phyloP scores from a whole-genome alignment of 768 basidiomycete genomes.

The Filobasidium wieringae region DNA sequence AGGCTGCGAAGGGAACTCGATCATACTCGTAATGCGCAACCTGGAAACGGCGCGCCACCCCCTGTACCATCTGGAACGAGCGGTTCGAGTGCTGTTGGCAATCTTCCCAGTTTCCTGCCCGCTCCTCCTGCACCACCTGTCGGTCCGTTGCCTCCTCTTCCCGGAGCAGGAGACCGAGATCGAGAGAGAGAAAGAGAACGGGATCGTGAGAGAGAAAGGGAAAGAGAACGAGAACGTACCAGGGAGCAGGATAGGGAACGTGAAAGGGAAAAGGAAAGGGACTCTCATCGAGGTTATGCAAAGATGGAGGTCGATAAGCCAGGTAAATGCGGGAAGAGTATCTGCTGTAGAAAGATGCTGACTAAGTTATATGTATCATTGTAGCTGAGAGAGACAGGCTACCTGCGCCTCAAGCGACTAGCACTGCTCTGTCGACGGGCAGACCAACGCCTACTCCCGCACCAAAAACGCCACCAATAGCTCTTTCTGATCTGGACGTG shows the following conservation, averaged over 20 bases:
- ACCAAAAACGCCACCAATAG: slow-evolving; percentile 22
- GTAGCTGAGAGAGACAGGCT: neutral
- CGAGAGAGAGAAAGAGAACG: slow-evolving; percentile 8
- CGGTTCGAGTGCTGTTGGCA: slow-evolving; percentile 16
- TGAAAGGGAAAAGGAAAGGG: slow-evolving; percentile 18
- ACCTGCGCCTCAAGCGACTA: neutral
- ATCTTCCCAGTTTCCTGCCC: slow-evolving; percentile 16
- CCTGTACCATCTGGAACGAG: slow-evolving; percentile 36
- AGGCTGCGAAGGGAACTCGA: slow-evolving; percentile 61
- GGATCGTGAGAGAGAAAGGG: slow-evolving; percentile 33
- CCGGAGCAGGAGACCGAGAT: neutral
- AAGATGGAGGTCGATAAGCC: slow-evolving; percentile 15
- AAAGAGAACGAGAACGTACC: slow-evolving; percentile 42
- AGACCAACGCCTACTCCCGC: slow-evolving; percentile 11
- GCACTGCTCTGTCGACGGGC: slow-evolving; percentile 14
- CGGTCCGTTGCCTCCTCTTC: neutral
- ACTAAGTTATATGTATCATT: neutral
- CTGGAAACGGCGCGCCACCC: slow-evolving; percentile 22
- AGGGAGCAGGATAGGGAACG: neutral
- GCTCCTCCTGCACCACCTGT: slow-evolving; percentile 19
- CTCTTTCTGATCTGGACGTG: slow-evolving; percentile 38
- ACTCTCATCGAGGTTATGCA: slow-evolving; percentile 3
- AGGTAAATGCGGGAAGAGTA: neutral
- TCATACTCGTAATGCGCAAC: slow-evolving; percentile 24
- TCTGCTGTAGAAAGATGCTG: neutral